phyloP scores from a whole-genome alignment of 2,329 filamentous ascomycete species.

The Aspergillus tanneri region DNA sequence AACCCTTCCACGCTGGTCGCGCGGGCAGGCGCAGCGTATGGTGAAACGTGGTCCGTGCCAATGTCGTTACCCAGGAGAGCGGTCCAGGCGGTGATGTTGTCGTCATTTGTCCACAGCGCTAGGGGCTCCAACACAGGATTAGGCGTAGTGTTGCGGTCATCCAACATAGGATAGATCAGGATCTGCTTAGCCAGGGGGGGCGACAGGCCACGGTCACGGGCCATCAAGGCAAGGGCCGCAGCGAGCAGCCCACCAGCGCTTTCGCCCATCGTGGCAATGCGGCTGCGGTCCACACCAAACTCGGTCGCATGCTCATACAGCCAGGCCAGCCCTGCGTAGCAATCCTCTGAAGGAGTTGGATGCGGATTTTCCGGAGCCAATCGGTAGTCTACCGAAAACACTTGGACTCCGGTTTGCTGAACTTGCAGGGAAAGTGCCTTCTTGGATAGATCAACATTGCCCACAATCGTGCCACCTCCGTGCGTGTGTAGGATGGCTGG shows the following conservation, averaged over 20 bases:
- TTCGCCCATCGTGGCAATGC: conserved; percentile 45
- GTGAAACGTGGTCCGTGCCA: conserved; percentile 36
- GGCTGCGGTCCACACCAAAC: conserved; percentile 43
- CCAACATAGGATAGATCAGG: conserved; percentile 51
- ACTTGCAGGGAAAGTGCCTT: conserved; percentile 16
- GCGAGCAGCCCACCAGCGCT: conserved; percentile 48
- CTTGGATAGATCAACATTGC: conserved; percentile 15
- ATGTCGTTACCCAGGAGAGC: conserved; percentile 40
- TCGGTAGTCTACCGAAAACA: conserved; percentile 30
- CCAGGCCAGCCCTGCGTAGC: conserved; percentile 37
- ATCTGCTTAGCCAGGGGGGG: conserved; percentile 43
- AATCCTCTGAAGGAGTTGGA: conserved; percentile 26
- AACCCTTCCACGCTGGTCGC: conserved; percentile 39
- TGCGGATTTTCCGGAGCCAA: conserved; percentile 26
- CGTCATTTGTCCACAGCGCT: conserved; percentile 38
- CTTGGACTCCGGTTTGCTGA: conserved; percentile 17
- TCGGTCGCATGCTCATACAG: conserved; percentile 38
- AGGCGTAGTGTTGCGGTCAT: conserved; percentile 42
- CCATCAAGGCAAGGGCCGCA: conserved; percentile 40
- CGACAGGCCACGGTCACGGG: conserved; percentile 32
- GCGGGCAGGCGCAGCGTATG: conserved; percentile 40
- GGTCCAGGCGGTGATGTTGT: conserved; percentile 46
- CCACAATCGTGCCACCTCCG: conserved; percentile 27
- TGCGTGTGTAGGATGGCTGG: conserved; percentile 27
- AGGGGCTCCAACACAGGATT: conserved; percentile 35